phyloP scores from a whole-genome alignment of 148 eudicot species.

The Amaranthus cruentus region DNA sequence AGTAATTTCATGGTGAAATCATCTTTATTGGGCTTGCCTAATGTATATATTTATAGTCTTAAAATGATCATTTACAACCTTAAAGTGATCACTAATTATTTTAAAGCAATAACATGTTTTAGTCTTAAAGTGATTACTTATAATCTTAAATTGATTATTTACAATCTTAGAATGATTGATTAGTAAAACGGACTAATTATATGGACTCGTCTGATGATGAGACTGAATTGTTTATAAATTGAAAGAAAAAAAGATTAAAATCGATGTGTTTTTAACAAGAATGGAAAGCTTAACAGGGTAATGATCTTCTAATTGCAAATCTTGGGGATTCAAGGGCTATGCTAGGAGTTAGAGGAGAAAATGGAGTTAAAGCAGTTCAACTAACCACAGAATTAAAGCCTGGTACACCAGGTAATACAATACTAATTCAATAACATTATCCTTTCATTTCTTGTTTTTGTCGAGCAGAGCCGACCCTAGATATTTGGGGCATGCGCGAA shows the following conservation, averaged over 20 bases:
- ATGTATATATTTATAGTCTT: too few relatives aligned
- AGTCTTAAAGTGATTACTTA: too few relatives aligned
- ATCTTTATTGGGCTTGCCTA: too few relatives aligned
- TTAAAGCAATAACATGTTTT: too few relatives aligned
- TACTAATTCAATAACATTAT: not conserved
- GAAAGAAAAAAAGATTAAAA: not conserved
- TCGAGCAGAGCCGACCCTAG: not conserved
- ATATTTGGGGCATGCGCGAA: not conserved
- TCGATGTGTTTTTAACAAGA: not conserved
- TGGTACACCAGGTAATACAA: constrained; percentile 57
- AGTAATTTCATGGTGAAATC: too few relatives aligned
- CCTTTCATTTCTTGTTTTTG: not conserved
- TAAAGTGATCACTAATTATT: too few relatives aligned
- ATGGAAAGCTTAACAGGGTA: constrained; percentile 40
- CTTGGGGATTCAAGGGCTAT: constrained; percentile 94
- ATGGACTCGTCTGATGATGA: too few relatives aligned
- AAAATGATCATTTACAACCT: too few relatives aligned
- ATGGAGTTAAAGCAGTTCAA: constrained; percentile 54
- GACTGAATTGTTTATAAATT: not conserved
- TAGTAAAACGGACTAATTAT: too few relatives aligned
- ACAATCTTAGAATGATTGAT: too few relatives aligned
- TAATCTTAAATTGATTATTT: too few relatives aligned
- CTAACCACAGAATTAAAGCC: constrained; percentile 83
- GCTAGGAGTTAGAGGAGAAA: constrained; percentile 59
- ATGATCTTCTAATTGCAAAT: constrained; percentile 73